phyloP scores from a whole-genome alignment of 2,329 filamentous ascomycete genomes.

The Purpureocillium takamizusanense region DNA sequence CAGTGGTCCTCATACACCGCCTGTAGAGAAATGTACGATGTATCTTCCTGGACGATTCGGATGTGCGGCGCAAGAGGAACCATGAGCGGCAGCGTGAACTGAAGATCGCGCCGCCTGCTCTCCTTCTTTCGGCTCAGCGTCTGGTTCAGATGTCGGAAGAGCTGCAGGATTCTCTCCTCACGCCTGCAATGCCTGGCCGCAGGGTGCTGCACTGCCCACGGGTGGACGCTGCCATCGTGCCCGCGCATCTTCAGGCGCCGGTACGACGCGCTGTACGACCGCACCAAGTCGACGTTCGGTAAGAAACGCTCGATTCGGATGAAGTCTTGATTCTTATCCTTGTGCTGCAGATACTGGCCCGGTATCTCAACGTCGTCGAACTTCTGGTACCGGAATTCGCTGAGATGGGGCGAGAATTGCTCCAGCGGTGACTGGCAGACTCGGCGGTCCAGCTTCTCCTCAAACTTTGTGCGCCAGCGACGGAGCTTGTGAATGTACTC shows the following conservation, averaged over 20 bases:
- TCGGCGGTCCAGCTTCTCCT: constrained; percentile 89
- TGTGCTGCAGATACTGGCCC: constrained; percentile 92
- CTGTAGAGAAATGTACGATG: constrained; percentile 88
- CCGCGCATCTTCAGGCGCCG: constrained; percentile 91
- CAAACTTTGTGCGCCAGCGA: constrained; percentile 94
- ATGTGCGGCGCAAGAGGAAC: constrained; percentile 92
- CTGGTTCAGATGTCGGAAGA: constrained; percentile 97
- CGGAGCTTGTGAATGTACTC: constrained; percentile 97
- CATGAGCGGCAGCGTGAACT: constrained; percentile 94
- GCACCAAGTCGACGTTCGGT: constrained; percentile 86
- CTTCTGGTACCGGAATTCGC: constrained; percentile 94
- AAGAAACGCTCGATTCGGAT: constrained; percentile 95
- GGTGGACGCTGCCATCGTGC: constrained; percentile 93
- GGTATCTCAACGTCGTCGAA: constrained; percentile 98
- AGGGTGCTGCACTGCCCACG: constrained; percentile 93
- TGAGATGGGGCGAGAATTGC: constrained; percentile 79
- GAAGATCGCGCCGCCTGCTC: constrained; percentile 82
- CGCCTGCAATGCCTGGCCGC: constrained; percentile 85
- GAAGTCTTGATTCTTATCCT: constrained; percentile 98
- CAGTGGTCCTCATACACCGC: constrained; percentile 96
- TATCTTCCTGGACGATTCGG: constrained; percentile 89
- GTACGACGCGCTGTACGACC: constrained; percentile 84
- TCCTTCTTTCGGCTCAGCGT: constrained; percentile 89
- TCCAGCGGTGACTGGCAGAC: constrained; percentile 68
- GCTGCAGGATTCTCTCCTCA: constrained; percentile 88